Base-by-base conservation (phyloP, 306 rosid species). In the Acacia melanoxylon region DNA sequence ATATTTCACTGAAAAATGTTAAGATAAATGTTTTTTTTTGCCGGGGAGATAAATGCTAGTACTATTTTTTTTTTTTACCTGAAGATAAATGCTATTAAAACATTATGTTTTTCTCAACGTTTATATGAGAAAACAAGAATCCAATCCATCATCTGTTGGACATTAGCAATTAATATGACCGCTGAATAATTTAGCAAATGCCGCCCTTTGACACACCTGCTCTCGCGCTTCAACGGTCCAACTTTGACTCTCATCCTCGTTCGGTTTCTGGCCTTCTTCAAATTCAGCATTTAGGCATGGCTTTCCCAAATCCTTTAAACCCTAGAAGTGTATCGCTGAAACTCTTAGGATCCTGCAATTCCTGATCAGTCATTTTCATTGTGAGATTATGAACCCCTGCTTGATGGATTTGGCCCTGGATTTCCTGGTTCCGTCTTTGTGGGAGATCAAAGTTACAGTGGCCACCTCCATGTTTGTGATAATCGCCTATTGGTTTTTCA, bases 401-500 rank as follows among this genome's bases (percentile, higher is more conserved):
- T 61, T 52, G 71, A 85, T 91, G 76, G 94, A 91, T 72, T 75
- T 83, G 62, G 46, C 94, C 78, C 81, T 91, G 80, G 91, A 79
- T 67, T 85, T 88, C 76, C 86, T 95, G 5, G 29, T 95, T 41
- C 99, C 99, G 0, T 91, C 99, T 17, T 80, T 85, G 44, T 89
- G 95, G 94, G 98, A 95, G 93, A 92, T 93, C 90, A 51, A 95
- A 88, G 95, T 95, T 68, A 59, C 98, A 0, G 75, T 92, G 44
- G 96, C 91, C 24, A 94, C 97, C 54, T 90, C 99, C 37, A 25
- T 86, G 33, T 92, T 93, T 75, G 88, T 91, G 33, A 85, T 95
- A 75, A 54, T 89, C 19, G 86, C 92, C 12, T 91, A 87, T 87
- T 90, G 90, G 91, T 87, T 89, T 81, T 92, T 93, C 87, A 78